phyloP scores from a whole-genome alignment of 768 basidiomycete species.

The Calocybe gangraenosa region DNA sequence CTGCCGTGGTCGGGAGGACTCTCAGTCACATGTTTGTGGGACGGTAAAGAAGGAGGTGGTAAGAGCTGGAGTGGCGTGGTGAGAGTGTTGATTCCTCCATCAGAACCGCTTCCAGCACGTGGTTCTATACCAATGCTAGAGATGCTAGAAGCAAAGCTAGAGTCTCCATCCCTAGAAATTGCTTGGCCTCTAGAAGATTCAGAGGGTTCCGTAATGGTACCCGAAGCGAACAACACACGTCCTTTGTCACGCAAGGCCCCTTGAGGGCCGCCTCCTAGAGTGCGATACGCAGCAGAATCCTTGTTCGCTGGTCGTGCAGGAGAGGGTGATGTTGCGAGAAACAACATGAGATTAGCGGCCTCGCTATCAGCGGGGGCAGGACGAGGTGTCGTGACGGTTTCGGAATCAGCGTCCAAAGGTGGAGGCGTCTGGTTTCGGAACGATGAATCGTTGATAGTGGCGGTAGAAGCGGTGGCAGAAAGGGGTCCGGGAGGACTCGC shows the following conservation, averaged over 20 bases:
- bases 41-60: slow-evolving; percentile 29
- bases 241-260: slow-evolving; percentile 54
- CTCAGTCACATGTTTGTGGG: slow-evolving; percentile 16
- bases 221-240: slow-evolving; percentile 64
- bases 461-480: slow-evolving; percentile 34
- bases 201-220: slow-evolving; percentile 9
- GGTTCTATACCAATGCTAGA: slow-evolving; percentile 32
- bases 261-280: slow-evolving; percentile 42
- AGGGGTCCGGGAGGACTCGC: slow-evolving; percentile 31
- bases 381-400: slow-evolving; percentile 36
- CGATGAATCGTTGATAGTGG: slow-evolving; percentile 24
- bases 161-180: slow-evolving; percentile 27
- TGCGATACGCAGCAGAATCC: slow-evolving; percentile 51
- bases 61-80: slow-evolving; percentile 22
- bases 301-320: slow-evolving; percentile 61
- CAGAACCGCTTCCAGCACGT: slow-evolving; percentile 11
- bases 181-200: slow-evolving; percentile 10
- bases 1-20: slow-evolving; percentile 14
- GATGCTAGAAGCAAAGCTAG: slow-evolving; percentile 36
- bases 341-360: slow-evolving; percentile 83
- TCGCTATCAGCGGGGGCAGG: slow-evolving; percentile 71
- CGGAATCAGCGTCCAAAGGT: slow-evolving; percentile 17
- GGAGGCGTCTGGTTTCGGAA: slow-evolving; percentile 37
- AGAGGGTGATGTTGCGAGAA: slow-evolving; percentile 81
- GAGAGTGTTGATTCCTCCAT: neutral